Evolutionary conservation across 192 early-diverging fungal species (phyloP), one percentile per base, ranked within the genome.

Genomic region (Dissophora globulifera): DNA sequence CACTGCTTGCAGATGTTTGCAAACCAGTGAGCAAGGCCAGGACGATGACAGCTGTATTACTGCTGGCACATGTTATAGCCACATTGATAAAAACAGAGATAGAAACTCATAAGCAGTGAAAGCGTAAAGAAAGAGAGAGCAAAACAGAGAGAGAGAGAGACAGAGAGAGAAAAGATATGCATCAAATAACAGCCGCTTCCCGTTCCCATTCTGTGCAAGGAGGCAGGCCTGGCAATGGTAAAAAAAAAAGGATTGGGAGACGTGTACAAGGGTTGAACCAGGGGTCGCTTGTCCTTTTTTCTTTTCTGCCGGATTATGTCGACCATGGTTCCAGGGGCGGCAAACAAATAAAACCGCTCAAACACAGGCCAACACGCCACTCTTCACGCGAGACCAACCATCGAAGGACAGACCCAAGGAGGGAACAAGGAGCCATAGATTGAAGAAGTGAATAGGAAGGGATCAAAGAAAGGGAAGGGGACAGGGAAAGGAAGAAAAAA

Each of bases 401-500:
- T 23, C 47, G 22, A 51, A 51, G 6, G 20, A 50, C 7, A n/a
- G 16, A n/a, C 5, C 13, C 19, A 12, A 41, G 16, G 12, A 20
- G 23, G 41, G 38, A 27, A 57, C 26, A 27, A 57, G 22, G 40
- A 41, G 53, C 23, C 53, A 43, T 22, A 15, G 23, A 20, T 10
- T 1, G 19, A 55, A 12, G n/a, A 55, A 23, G 31, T 26, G n/a
- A n/a, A 19, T 26, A 62, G 17, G 23, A 50, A 3, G 31, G n/a
- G 42, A 13, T 41, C 25, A 51, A 30, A 50, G n/a, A n/a, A n/a
- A n/a, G 33, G 33, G 26, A 35, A 29, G 13, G 58, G 26, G 41
- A 17, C 46, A 35, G 40, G 32, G 26, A n/a, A 31, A 46, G 50
- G 25, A 48, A 51, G 43, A 47, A 47, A 43, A 46, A 60, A 52